A percentile compares a stretch with the other conserved stretches of the same genome.
These are phyloP conservation scores for Guyanaporus albipodus DNA, from an alignment of 768 basidiomycete species.

Conservation along the genomic window DNA sequence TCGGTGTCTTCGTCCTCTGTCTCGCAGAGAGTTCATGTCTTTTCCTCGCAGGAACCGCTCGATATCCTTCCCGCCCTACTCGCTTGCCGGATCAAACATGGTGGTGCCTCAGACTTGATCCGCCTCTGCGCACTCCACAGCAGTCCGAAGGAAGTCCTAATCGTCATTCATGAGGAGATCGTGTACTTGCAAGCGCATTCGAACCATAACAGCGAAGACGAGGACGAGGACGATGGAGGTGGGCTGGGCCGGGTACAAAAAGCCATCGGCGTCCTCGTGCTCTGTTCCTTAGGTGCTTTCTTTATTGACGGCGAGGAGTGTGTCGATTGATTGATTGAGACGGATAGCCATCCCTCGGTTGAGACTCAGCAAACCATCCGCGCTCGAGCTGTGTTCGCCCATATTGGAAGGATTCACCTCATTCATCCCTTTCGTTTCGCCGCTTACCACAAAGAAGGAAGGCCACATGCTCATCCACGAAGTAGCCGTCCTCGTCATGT, in stretches of 20 bases:
- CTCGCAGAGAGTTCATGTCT: not conserved
- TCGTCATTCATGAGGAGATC: conserved; percentile 38
- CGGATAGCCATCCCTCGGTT: conserved; percentile 24
- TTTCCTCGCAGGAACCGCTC: conserved; percentile 37
- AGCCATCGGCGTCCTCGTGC: conserved; percentile 11
- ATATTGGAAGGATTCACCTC: conserved; percentile 12
- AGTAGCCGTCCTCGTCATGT: conserved; percentile 14
- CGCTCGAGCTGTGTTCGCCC: conserved; percentile 20
- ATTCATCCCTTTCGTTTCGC: conserved; percentile 17
- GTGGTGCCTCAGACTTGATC: conserved; percentile 33
- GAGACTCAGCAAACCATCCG: conserved; percentile 22
- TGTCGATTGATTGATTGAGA: not conserved
- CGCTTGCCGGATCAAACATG: conserved; percentile 24
- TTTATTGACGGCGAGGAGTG: not conserved
- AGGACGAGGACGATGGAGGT: conserved; percentile 17
- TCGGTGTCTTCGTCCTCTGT: not conserved
- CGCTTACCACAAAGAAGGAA: conserved; percentile 7
- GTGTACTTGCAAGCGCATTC: conserved; percentile 28
- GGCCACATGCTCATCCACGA: conserved; percentile 21
- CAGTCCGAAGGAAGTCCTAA: conserved; percentile 41
- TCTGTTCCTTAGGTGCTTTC: conserved; percentile 24
- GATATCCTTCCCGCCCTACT: conserved; percentile 36
- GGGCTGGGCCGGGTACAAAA: conserved; percentile 6
- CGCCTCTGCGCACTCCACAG: conserved; percentile 25
- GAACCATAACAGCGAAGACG: conserved; percentile 15